A percentile compares a stretch with the other conserved stretches of the same genome.
These are phyloP conservation scores for Talaromyces sp. DNA, from an alignment of 2,329 filamentous ascomycete genomes.

Conservation along the genomic window DNA sequence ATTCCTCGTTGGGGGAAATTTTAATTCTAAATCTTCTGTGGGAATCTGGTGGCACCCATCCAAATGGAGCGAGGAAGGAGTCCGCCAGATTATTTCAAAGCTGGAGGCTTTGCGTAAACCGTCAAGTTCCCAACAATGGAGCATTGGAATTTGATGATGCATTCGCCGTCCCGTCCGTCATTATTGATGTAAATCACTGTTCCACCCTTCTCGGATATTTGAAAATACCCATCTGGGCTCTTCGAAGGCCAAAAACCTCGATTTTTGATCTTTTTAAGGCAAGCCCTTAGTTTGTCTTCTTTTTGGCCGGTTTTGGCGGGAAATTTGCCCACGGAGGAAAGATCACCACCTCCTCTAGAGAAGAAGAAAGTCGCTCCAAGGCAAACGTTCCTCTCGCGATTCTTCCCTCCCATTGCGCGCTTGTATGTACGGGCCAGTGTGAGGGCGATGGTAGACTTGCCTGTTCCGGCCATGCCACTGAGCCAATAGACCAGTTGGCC, in stretches of 20 bases:
- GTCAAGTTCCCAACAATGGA: neutral
- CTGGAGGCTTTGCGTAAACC: neutral
- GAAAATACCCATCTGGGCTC: neutral
- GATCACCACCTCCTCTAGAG: conserved; percentile 4
- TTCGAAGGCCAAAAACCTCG: neutral
- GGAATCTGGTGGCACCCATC: neutral
- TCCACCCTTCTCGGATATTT: neutral
- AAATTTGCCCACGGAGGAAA: conserved; percentile 1
- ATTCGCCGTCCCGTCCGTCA: neutral
- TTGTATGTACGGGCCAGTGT: neutral
- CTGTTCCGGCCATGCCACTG: neutral
- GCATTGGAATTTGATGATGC: neutral
- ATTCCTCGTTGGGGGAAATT: neutral
- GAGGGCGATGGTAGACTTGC: neutral
- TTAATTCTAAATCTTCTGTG: neutral
- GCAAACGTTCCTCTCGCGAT: neutral
- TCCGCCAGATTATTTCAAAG: neutral
- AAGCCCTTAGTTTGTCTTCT: conserved; percentile 5
- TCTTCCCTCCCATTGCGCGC: neutral
- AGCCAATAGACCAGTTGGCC: neutral
- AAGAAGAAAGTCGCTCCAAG: conserved; percentile 5
- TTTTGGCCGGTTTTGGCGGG: conserved; percentile 5
- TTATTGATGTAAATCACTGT: neutral
- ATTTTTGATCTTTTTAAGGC: too few species aligned
- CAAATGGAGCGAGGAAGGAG: neutral